Conservation (phyloP, 1,284 basidiomycete species). For the Violaceomyces palustris region DNA sequence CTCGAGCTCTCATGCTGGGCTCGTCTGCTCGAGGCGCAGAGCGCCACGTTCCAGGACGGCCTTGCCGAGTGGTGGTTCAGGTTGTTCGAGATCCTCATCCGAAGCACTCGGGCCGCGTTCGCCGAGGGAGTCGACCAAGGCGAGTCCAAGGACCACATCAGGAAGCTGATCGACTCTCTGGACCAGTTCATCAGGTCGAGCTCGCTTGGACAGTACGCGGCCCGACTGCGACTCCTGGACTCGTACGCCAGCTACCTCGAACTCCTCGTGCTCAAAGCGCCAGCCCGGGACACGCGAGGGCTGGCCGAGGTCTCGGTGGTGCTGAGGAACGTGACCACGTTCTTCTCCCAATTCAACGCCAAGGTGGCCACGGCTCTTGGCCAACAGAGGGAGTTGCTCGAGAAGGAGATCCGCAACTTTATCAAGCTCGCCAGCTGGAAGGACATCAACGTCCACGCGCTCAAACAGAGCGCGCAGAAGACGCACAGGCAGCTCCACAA, state of each 20-base stretch:
- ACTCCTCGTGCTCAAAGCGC: conserved; percentile 17
- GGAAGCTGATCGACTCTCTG: conserved; percentile 70
- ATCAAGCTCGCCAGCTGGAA: conserved; percentile 98
- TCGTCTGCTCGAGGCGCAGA: conserved; percentile 62
- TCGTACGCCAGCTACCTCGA: conserved; percentile 61
- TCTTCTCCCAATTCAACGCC: conserved; percentile 65
- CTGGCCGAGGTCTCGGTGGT: conserved; percentile 56
- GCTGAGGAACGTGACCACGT: conserved; percentile 64
- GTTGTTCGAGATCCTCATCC: conserved; percentile 75
- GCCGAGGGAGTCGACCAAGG: conserved; percentile 49
- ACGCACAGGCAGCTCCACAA: conserved; percentile 91
- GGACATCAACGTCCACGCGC: conserved; percentile 89
- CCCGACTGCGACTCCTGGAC: conserved; percentile 66
- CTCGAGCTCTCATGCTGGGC: conserved; percentile 86
- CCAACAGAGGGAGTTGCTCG: conserved; percentile 64
- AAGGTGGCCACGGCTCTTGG: conserved; percentile 60
- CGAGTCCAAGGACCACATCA: conserved; percentile 61
- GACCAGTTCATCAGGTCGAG: conserved; percentile 75
- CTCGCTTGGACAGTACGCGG: conserved; percentile 74
- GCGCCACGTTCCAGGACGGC: conserved; percentile 47
- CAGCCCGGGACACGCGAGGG: conserved; percentile 17
- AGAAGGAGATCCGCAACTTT: conserved; percentile 76
- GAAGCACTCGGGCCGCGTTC: conserved; percentile 20
- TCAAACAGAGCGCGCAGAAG: conserved; percentile 83
- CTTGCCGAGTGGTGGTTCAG: conserved; percentile 87